phyloP scores from a whole-genome alignment of 345 rosid species.

The Boechera stricta region DNA sequence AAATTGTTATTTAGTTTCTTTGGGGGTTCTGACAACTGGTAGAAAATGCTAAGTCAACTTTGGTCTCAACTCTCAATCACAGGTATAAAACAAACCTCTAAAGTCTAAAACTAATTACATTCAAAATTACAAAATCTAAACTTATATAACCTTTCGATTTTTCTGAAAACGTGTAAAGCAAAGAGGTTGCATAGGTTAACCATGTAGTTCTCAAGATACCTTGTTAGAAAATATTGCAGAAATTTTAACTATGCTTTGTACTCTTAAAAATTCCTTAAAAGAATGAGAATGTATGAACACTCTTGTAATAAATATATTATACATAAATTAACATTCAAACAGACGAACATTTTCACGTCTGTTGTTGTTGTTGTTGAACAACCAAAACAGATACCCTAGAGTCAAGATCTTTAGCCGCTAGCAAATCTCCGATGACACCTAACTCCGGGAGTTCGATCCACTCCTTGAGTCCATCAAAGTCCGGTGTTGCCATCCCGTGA shows the following conservation, averaged over 20 bases:
- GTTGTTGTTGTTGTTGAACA: slow-evolving; percentile 36
- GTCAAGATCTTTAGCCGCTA: slow-evolving; percentile 31
- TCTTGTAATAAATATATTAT: not conserved
- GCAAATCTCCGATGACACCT: slow-evolving; percentile 39
- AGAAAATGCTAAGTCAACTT: not conserved
- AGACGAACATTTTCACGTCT: not conserved
- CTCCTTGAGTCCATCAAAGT: slow-evolving; percentile 20
- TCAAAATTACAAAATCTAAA: no score
- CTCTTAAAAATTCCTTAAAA: not conserved
- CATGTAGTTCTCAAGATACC: not conserved
- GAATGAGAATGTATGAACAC: not conserved
- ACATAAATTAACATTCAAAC: not conserved
- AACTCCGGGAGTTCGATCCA: slow-evolving; percentile 38
- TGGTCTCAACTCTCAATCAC: no score
- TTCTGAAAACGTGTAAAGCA: no score
- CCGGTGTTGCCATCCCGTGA: slow-evolving; percentile 5
- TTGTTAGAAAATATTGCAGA: not conserved
- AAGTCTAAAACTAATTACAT: no score
- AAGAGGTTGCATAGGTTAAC: no score
- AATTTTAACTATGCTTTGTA: no score
- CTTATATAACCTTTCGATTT: no score
- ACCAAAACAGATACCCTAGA: slow-evolving; percentile 30
- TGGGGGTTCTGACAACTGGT: not conserved
- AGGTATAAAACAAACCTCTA: no score
- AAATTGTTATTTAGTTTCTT: not conserved